A percentile compares a stretch with the other conserved stretches of the same genome.
phyloP scores from a whole-genome alignment of 371 early-diverging fungal species.

The Apophysomyces elegans region DNA sequence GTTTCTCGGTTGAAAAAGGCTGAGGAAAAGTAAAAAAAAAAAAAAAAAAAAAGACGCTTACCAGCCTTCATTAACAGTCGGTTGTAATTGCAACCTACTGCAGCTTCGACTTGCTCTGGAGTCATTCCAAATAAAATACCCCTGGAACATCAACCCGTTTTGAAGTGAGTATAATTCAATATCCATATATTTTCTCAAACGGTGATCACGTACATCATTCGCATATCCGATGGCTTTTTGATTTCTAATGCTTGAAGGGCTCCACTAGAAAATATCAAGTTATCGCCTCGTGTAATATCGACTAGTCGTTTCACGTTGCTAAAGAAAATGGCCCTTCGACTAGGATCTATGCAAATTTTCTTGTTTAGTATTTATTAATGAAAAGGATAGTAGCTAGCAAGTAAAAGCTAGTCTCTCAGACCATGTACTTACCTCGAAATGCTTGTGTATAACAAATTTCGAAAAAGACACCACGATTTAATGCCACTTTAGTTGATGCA shows the following conservation, averaged over 20 bases:
- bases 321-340: conserved; percentile 49
- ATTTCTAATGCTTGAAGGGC: conserved; percentile 80
- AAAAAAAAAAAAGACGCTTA: conserved; percentile 11
- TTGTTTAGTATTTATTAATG: background rate
- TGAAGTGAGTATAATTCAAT: too few relatives aligned
- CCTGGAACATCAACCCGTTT: conserved; percentile 16
- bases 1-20: background rate
- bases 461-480: conserved; percentile 82
- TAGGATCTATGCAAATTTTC: background rate
- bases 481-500: conserved; percentile 75
- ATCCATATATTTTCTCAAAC: too few relatives aligned
- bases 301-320: conserved; percentile 78
- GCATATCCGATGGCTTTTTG: conserved; percentile 83
- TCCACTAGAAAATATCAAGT: conserved; percentile 86
- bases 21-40: background rate
- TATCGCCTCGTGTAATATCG: conserved; percentile 83
- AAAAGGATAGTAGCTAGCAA: too few relatives aligned
- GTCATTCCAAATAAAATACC: conserved; percentile 46
- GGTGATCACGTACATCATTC: conserved; percentile 70
- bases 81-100: conserved; percentile 34
- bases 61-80: conserved; percentile 46
- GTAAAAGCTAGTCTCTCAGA: too few relatives aligned
- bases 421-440: conserved; percentile 59
- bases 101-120: conserved; percentile 39
- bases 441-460: conserved; percentile 85